Percentiles rank a stretch among this genome's conserved stretches.
These are phyloP conservation scores for Phialophora chinensis DNA, from an alignment of 2,329 filamentous ascomycete genomes.

Conservation along the genomic window DNA sequence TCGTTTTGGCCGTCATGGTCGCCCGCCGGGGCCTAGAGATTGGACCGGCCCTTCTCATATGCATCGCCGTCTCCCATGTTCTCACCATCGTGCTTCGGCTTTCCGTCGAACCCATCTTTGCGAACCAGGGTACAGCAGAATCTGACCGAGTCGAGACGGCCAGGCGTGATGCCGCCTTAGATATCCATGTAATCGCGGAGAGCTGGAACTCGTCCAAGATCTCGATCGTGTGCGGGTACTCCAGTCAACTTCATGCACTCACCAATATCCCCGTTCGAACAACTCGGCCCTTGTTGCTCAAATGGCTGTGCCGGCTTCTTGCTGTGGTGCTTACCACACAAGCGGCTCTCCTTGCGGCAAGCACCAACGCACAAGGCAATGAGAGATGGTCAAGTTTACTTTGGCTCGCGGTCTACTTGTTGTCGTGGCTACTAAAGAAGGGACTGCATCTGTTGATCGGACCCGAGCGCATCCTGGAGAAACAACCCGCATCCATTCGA, in stretches of 20 bases:
- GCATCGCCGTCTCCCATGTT: neutral
- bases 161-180: neutral
- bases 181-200: neutral
- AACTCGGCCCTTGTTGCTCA: neutral
- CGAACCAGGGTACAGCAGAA: neutral
- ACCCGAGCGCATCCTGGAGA: neutral
- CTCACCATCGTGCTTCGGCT: neutral
- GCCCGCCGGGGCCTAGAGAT: neutral
- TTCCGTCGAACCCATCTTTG: neutral
- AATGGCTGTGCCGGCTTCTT: neutral
- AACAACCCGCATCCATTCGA: neutral
- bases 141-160: neutral
- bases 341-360: neutral
- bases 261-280: neutral
- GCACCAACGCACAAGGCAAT: neutral
- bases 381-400: neutral
- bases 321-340: neutral
- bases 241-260: neutral
- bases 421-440: neutral
- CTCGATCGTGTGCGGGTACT: neutral
- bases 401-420: neutral
- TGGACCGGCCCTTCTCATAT: neutral
- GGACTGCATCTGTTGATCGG: neutral
- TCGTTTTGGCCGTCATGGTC: neutral
- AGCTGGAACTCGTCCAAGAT: neutral